Base-by-base conservation (phyloP, 805 yeast species). In the Jamesozyma hellenica region DNA sequence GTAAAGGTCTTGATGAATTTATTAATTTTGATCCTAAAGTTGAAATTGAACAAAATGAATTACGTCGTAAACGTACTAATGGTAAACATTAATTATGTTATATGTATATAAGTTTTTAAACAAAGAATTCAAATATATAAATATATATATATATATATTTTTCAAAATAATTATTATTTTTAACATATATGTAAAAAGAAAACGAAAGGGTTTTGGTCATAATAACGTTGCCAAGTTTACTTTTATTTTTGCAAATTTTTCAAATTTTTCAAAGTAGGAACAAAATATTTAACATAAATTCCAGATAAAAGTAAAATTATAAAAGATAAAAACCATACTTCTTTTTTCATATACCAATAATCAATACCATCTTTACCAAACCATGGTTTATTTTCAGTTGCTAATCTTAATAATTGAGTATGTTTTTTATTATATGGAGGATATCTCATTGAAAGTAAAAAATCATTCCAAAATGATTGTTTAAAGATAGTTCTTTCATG, bases 1-100 rank as follows among this genome's bases (percentile, higher is more conserved):
- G 97, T 53, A 85, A 83, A 63, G 95, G 83, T 48, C 72, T 92
- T 55, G 90, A 92, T 57, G 97, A 92, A 64, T 88, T 90, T 61
- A 82, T 92, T 50, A 72, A 74, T 35, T 92, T 80, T 64, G 96
- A 90, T 60, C 79, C 86, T 34, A 82, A 75, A 51, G 81, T 78
- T 40, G 95, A 86, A 68, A 69, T 66, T 55, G 75, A 79, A 63
- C 82, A 81, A 61, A 71, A 66, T 29, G 76, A 70, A 55, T 66
- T 81, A 56, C 79, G 94, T 68, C 65, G 58, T 39, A 65, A 81
- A 63, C 79, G 90, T 70, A 83, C 92, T 15, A 70, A 72, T 33
- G 90, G 90, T 50, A 68, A 72, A 61, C 75, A 81, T 63, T 82
- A 63, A 60, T 28, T 12, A 17, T 14, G n/a, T n/a, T n/a, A n/a